phyloP scores from a whole-genome alignment of 2,329 filamentous ascomycete species.

The Fusarium tupiense region DNA sequence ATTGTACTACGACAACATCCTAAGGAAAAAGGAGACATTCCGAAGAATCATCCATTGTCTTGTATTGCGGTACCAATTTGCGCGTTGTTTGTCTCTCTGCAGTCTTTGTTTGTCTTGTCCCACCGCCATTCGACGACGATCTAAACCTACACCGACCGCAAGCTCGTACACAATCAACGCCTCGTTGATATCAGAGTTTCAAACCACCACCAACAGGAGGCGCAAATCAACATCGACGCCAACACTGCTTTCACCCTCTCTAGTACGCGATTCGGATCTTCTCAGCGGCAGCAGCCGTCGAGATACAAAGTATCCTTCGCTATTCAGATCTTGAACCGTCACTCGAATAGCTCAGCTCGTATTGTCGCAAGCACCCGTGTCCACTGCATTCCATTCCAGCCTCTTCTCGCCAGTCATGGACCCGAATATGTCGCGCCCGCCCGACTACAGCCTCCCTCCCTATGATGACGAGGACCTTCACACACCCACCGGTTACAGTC shows the following conservation, averaged over 20 bases:
- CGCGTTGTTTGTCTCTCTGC: slow-evolving; percentile 9
- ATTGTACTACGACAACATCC: slow-evolving; percentile 23
- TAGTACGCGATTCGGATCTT: background rate
- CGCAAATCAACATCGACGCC: slow-evolving; percentile 9
- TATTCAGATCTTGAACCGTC: slow-evolving; percentile 9
- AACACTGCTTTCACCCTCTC: background rate
- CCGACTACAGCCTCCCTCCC: slow-evolving; percentile 65
- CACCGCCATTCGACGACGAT: slow-evolving; percentile 1
- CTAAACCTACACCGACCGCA: slow-evolving; percentile 24
- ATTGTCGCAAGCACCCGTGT: slow-evolving; percentile 31
- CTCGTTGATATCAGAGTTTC: slow-evolving; percentile 29
- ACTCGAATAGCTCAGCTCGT: slow-evolving; percentile 9
- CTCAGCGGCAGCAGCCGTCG: slow-evolving; percentile 36
- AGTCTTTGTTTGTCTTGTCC: background rate
- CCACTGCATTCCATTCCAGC: slow-evolving; percentile 49
- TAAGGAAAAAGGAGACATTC: slow-evolving; percentile 9
- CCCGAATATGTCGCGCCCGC: slow-evolving; percentile 61
- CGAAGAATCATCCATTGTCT: slow-evolving; percentile 8
- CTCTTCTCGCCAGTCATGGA: slow-evolving; percentile 53
- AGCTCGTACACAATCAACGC: slow-evolving; percentile 3
- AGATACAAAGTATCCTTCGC: slow-evolving; percentile 17
- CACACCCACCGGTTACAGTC: slow-evolving; percentile 58
- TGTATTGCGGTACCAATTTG: slow-evolving; percentile 8
- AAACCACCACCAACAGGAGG: background rate
- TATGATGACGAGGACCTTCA: slow-evolving; percentile 64